phyloP scores from a whole-genome alignment of 2,329 filamentous ascomycete genomes.

The Cordyceps javanica region DNA sequence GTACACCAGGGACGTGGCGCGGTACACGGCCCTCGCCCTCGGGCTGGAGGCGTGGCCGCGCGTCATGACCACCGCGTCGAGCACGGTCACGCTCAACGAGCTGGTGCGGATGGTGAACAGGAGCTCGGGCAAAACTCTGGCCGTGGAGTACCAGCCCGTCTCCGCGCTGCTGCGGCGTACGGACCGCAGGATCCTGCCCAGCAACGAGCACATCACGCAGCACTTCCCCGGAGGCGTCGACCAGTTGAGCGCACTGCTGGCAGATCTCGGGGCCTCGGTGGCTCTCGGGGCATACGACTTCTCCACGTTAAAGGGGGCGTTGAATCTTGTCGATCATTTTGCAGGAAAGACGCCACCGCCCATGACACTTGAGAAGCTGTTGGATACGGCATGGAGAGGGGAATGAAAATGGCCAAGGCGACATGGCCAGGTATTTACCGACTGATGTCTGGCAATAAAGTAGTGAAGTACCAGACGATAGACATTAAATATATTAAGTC shows the following conservation, averaged over 20 bases:
- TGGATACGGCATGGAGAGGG: neutral
- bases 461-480: neutral
- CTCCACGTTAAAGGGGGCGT: slow-evolving; percentile 13
- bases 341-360: slow-evolving; percentile 2
- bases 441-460: neutral
- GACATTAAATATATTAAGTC: neutral
- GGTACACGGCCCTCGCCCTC: slow-evolving; percentile 25
- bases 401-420: neutral
- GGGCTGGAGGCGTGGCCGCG: slow-evolving; percentile 25
- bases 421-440: neutral
- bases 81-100: slow-evolving; percentile 24
- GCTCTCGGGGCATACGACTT: slow-evolving; percentile 26
- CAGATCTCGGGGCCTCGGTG: slow-evolving; percentile 26
- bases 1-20: slow-evolving; percentile 25
- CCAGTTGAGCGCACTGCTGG: slow-evolving; percentile 22
- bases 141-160: slow-evolving; percentile 23
- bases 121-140: slow-evolving; percentile 21
- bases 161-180: slow-evolving; percentile 19
- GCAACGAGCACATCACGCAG: slow-evolving; percentile 22
- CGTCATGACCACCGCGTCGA: slow-evolving; percentile 22
- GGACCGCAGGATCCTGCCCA: slow-evolving; percentile 18
- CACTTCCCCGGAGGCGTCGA: slow-evolving; percentile 22
- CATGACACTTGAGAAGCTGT: neutral
- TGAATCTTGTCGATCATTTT: slow-evolving; percentile 20
- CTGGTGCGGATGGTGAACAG: slow-evolving; percentile 27